A percentile compares a stretch with the other conserved stretches of the same genome.
These are phyloP conservation scores for Fusarium oligoseptatum DNA, from an alignment of 2,329 filamentous ascomycete genomes.

Conservation along the genomic window DNA sequence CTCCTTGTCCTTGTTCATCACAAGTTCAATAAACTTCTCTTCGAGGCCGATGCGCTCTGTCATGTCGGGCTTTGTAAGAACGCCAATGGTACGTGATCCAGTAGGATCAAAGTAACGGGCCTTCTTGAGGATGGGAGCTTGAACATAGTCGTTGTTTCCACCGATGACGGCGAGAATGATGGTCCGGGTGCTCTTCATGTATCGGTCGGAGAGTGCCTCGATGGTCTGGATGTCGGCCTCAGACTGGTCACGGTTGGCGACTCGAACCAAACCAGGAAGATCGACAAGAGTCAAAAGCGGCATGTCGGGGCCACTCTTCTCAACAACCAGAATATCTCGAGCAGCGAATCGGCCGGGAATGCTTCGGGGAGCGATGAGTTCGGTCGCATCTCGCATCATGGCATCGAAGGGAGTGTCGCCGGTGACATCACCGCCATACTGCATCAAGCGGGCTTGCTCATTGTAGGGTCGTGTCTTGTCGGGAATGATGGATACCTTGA, in stretches of 20 bases:
- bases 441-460: slow-evolving; percentile 62
- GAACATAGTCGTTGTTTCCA: slow-evolving; percentile 68
- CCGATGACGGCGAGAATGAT: slow-evolving; percentile 69
- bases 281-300: slow-evolving; percentile 73
- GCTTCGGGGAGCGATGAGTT: slow-evolving; percentile 64
- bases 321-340: slow-evolving; percentile 68
- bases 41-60: slow-evolving; percentile 66
- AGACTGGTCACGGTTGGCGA: slow-evolving; percentile 66
- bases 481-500: slow-evolving; percentile 68
- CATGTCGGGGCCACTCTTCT: slow-evolving; percentile 70
- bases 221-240: slow-evolving; percentile 66
- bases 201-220: slow-evolving; percentile 63
- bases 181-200: slow-evolving; percentile 68
- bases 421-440: slow-evolving; percentile 62
- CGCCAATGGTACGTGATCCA: slow-evolving; percentile 64
- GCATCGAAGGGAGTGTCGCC: slow-evolving; percentile 61
- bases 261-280: slow-evolving; percentile 69
- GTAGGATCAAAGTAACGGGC: slow-evolving; percentile 64
- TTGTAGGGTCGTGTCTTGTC: slow-evolving; percentile 61
- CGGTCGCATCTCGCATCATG: slow-evolving; percentile 65
- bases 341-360: slow-evolving; percentile 65
- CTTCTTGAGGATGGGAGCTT: slow-evolving; percentile 65
- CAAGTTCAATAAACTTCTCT: slow-evolving; percentile 67
- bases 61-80: slow-evolving; percentile 66
- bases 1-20: slow-evolving; percentile 63